Evolutionary conservation across 495 filamentous ascomycete species (phyloP).

Genomic region (Massariosphaeria phaeospora): DNA sequence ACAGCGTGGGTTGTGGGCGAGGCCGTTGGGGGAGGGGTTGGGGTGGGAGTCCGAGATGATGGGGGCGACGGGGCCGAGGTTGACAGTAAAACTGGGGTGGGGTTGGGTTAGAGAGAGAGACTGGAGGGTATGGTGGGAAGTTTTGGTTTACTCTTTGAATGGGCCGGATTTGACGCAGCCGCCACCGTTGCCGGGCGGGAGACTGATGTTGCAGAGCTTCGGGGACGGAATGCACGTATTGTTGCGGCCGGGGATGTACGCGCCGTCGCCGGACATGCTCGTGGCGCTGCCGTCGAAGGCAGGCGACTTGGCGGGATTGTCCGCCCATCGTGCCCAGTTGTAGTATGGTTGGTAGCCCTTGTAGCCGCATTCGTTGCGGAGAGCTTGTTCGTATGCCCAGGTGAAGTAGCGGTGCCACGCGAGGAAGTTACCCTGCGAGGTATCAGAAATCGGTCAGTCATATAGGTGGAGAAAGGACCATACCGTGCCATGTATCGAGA

Average conservation of each 20-base stretch:
- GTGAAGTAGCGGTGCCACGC: conserved; percentile 68
- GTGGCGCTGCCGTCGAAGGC: conserved; percentile 47
- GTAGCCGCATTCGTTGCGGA: conserved; percentile 68
- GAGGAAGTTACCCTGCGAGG: conserved; percentile 54
- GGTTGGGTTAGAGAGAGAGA: background rate
- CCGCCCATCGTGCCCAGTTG: conserved; percentile 47
- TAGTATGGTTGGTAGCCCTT: conserved; percentile 55
- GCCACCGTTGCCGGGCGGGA: conserved; percentile 36
- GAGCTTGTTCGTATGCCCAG: conserved; percentile 59
- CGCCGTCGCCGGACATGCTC: conserved; percentile 49
- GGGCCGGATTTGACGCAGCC: conserved; percentile 38
- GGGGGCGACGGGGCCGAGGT: conserved; percentile 37
- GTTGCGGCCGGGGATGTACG: conserved; percentile 31
- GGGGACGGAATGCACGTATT: conserved; percentile 24
- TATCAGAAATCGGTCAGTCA: background rate
- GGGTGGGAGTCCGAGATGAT: conserved; percentile 17
- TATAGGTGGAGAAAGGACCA: background rate
- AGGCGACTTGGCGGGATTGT: conserved; percentile 40
- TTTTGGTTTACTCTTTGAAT: conserved; percentile 32
- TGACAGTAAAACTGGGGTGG: conserved; percentile 22
- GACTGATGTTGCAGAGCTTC: conserved; percentile 23
- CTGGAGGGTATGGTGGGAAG: background rate
- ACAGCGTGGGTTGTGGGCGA: conserved; percentile 58
- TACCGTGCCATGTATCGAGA: conserved; percentile 57
- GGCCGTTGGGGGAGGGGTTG: conserved; percentile 18